These are phyloP conservation scores for Monilinia vaccinii-corymbosi DNA, from an alignment of 2,329 filamentous ascomycete species.

Conservation along the genomic window DNA sequence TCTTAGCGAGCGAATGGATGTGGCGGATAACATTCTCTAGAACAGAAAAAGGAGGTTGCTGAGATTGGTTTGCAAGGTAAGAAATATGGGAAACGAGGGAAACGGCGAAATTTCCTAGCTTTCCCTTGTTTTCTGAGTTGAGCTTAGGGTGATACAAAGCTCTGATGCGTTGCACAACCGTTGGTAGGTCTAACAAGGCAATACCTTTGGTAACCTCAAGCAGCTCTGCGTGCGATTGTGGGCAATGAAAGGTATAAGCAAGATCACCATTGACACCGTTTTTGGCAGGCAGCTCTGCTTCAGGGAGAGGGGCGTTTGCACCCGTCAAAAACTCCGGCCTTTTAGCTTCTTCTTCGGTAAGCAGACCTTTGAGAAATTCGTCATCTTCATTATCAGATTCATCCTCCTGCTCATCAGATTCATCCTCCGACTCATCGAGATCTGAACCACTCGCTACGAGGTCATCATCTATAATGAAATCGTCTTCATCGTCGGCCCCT, in stretches of 20 bases:
- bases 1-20: slow-evolving; percentile 84
- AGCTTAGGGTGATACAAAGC: slow-evolving; percentile 88
- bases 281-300: slow-evolving; percentile 32
- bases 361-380: slow-evolving; percentile 63
- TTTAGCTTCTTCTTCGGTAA: slow-evolving; percentile 48
- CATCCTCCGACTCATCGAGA: slow-evolving; percentile 47
- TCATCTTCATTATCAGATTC: slow-evolving; percentile 45
- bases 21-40: slow-evolving; percentile 80
- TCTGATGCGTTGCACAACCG: slow-evolving; percentile 79
- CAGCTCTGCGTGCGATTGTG: slow-evolving; percentile 67
- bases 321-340: slow-evolving; percentile 42
- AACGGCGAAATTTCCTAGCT: slow-evolving; percentile 59
- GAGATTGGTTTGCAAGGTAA: slow-evolving; percentile 36
- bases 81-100: slow-evolving; percentile 56
- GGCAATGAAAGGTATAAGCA: slow-evolving; percentile 81
- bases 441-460: slow-evolving; percentile 75
- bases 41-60: slow-evolving; percentile 51
- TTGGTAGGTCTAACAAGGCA: slow-evolving; percentile 57
- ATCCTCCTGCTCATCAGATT: slow-evolving; percentile 34
- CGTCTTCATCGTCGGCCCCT: slow-evolving; percentile 85
- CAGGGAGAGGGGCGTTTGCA: slow-evolving; percentile 36
- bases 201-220: slow-evolving; percentile 54
- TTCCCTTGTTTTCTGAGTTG: slow-evolving; percentile 74
- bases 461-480: slow-evolving; percentile 85
- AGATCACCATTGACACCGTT: slow-evolving; percentile 43